Evolutionary conservation across 2,329 filamentous ascomycete genomes (phyloP), one percentile per base, ranked within the genome.

Genomic region (Colletotrichum echinochloae): DNA sequence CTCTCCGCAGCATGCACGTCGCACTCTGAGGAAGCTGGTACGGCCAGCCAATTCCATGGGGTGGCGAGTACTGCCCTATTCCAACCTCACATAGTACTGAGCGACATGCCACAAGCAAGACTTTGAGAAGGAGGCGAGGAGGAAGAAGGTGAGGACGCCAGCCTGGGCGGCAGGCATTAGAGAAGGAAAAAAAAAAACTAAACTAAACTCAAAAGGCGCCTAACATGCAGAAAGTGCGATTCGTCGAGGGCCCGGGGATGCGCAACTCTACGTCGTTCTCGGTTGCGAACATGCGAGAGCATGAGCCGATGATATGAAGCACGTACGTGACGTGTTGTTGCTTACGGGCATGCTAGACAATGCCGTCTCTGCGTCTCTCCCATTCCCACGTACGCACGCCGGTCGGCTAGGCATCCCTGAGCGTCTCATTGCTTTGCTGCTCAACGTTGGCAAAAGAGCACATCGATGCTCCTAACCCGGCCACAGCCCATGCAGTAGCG

Each of bases 401-500:
- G 30, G 30, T 37, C 59, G 49, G 44, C 59, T 37, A 60, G 16
- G 20, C 33, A 65, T 41, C 18, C n/a, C 33, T 28, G 37, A 46
- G 23, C 18, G 33, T 23, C 18, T 35, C 33, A 35, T 41, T 49
- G 37, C 41, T 54, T 61, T n/a, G 59, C 30, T 60, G 26, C 11
- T 16, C 44, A 48, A 44, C 26, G 57, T 35, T 48, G 57, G 28
- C 41, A 48, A 14, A 35, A 54, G n/a, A n/a, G 28, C 28, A 60
- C 41, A 48, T 28, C 57, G 57, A 35, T 20, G 41, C 48, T 56
- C 49, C 61, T 20, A 64, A 23, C 61, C 41, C 18, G 39, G 52
- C 41, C n/a, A 5, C 16, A 20, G 30, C 37, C 46, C 9, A 62
- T 62, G 46, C 64, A 49, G 57, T 30, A 39, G 30, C 46, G 57